A percentile compares a stretch with the other conserved stretches of the same genome.
These are phyloP conservation scores for Daldinia sp. DNA, from an alignment of 2,329 filamentous ascomycete species.

Conservation along the genomic window DNA sequence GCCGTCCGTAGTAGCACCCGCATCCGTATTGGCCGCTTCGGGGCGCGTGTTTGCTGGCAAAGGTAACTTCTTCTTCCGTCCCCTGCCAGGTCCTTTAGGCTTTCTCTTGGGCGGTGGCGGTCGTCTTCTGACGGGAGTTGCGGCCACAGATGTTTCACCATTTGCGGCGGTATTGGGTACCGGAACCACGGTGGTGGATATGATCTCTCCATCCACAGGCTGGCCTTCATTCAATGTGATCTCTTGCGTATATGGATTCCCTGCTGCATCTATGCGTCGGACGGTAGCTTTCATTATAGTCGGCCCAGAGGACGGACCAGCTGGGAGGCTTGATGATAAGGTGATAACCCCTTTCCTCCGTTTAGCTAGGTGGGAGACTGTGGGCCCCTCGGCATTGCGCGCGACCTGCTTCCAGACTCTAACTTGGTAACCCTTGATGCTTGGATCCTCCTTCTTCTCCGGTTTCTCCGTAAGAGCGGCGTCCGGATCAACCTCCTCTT, in stretches of 20 bases:
- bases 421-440: slow-evolving; percentile 65
- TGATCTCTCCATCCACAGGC: slow-evolving; percentile 83
- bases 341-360: slow-evolving; percentile 72
- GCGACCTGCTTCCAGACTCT: slow-evolving; percentile 73
- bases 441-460: slow-evolving; percentile 73
- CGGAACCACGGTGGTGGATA: slow-evolving; percentile 68
- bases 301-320: slow-evolving; percentile 60
- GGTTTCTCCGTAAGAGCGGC: slow-evolving; percentile 60
- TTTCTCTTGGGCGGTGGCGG: slow-evolving; percentile 85
- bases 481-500: slow-evolving; percentile 68
- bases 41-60: slow-evolving; percentile 52
- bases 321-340: slow-evolving; percentile 64
- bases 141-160: slow-evolving; percentile 64
- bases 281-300: slow-evolving; percentile 84
- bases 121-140: slow-evolving; percentile 66
- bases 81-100: slow-evolving; percentile 81
- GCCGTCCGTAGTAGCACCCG: slow-evolving; percentile 56
- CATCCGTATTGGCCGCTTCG: slow-evolving; percentile 54
- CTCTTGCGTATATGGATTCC: slow-evolving; percentile 86
- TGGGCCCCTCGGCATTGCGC: slow-evolving; percentile 66
- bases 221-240: slow-evolving; percentile 85
- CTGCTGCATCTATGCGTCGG: slow-evolving; percentile 79
- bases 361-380: slow-evolving; percentile 69
- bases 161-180: slow-evolving; percentile 67
- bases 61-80: slow-evolving; percentile 77